These are phyloP conservation scores for Penicillium sp. DNA, from an alignment of 2,329 filamentous ascomycete species.

Conservation along the genomic window DNA sequence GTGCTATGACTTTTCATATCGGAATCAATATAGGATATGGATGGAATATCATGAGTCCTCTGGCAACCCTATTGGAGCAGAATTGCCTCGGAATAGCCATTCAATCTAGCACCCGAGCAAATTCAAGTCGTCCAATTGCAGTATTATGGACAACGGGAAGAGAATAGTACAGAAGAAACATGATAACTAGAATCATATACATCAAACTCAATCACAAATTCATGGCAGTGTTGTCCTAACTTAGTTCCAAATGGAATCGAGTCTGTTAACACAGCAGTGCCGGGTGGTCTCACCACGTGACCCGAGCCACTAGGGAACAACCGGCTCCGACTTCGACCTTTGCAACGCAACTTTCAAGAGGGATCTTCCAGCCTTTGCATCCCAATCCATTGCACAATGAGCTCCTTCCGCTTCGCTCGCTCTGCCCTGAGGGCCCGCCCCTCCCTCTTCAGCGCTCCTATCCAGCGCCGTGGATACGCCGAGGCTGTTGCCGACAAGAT, in stretches of 20 bases:
- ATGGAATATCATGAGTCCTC: background rate
- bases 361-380: conserved; percentile 32
- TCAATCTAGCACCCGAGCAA: background rate
- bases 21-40: background rate
- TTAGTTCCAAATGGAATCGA: background rate
- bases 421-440: conserved; percentile 79
- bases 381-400: conserved; percentile 58
- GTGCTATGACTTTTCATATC: background rate
- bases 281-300: conserved; percentile 28
- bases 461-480: conserved; percentile 87
- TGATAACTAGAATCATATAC: background rate
- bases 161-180: background rate
- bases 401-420: conserved; percentile 87
- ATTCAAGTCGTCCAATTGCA: background rate
- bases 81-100: background rate
- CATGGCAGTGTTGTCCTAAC: background rate
- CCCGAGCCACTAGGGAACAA: conserved; percentile 35
- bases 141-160: background rate
- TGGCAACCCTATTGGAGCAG: background rate
- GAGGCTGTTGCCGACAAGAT: conserved; percentile 88
- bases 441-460: conserved; percentile 65
- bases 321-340: conserved; percentile 38
- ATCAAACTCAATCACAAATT: background rate
- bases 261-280: conserved; percentile 1
- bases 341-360: conserved; percentile 37